Evolutionary conservation across 306 rosid genomes (phyloP).

Genomic region (Vigna mungo): DNA sequence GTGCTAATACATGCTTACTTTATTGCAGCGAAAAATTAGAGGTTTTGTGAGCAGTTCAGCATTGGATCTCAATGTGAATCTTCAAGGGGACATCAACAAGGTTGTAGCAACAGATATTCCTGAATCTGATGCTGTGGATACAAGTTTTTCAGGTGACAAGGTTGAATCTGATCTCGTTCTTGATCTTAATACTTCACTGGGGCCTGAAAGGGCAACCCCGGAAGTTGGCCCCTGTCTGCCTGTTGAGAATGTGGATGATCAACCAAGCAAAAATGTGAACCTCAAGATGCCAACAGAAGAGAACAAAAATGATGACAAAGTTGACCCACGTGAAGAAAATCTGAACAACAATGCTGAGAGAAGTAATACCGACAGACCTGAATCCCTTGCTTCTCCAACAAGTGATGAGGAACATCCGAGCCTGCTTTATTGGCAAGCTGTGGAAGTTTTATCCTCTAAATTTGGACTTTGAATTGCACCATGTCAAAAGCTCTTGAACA

Average conservation of each 20-base stretch:
- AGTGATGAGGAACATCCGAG: background rate
- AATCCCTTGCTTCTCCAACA: background rate
- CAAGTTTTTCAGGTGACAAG: background rate
- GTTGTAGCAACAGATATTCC: background rate
- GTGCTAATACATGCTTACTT: constrained; percentile 17
- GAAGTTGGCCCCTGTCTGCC: background rate
- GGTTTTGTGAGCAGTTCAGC: background rate
- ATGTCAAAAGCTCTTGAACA: background rate
- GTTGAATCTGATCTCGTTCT: background rate
- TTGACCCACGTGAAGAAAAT: no score
- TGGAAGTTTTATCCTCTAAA: background rate
- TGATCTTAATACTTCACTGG: background rate
- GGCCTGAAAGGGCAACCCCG: background rate
- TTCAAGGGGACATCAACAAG: background rate
- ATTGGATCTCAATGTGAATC: constrained; percentile 21
- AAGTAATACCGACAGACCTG: background rate
- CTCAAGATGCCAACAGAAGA: background rate
- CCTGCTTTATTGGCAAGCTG: constrained; percentile 6
- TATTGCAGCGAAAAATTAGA: constrained; percentile 21
- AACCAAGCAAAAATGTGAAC: constrained; percentile 4
- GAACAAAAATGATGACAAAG: background rate
- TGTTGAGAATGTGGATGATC: background rate
- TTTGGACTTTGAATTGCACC: background rate
- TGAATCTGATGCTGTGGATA: background rate
- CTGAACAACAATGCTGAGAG: background rate